Conservation (phyloP, 441 rosid species). For the Pelargonium myrrhifolium region DNA sequence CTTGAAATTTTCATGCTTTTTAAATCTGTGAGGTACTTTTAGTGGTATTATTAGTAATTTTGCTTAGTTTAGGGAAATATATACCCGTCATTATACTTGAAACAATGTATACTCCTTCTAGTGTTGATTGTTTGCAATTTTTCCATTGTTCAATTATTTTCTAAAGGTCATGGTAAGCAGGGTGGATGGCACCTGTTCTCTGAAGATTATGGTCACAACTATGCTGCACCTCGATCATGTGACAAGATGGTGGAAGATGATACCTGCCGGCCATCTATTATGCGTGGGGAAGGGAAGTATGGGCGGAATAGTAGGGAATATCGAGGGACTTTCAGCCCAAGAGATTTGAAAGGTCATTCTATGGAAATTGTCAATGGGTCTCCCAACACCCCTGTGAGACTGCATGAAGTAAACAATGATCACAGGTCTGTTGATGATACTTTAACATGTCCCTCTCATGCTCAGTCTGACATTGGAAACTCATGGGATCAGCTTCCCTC, state of each 20-base stretch:
- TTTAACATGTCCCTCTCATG: slow-evolving; percentile 32
- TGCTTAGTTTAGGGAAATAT: slow-evolving; percentile 2
- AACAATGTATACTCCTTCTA: slow-evolving; percentile 13
- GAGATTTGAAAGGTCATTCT: slow-evolving; percentile 65
- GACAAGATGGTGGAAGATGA: slow-evolving; percentile 63
- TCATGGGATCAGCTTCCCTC: slow-evolving; percentile 41
- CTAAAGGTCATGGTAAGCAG: slow-evolving; percentile 93
- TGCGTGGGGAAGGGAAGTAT: slow-evolving; percentile 70
- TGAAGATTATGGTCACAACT: slow-evolving; percentile 64
- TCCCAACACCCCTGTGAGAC: slow-evolving; percentile 34
- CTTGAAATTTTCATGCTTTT: background rate
- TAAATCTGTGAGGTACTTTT: background rate
- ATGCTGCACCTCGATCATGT: slow-evolving; percentile 43
- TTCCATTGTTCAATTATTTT: slow-evolving; percentile 25
- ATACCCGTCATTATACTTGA: background rate
- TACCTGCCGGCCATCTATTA: slow-evolving; percentile 38
- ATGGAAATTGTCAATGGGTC: slow-evolving; percentile 70
- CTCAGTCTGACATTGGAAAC: slow-evolving; percentile 42
- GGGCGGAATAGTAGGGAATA: slow-evolving; percentile 56
- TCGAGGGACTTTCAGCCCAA: slow-evolving; percentile 53
- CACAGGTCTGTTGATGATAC: slow-evolving; percentile 60
- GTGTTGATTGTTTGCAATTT: slow-evolving; percentile 24
- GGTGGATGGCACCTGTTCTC: slow-evolving; percentile 68
- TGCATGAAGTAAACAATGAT: slow-evolving; percentile 42
- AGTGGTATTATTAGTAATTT: background rate